Conservation (phyloP, 352 stramenopile genomes). For the Globisporangium irregulare region DNA sequence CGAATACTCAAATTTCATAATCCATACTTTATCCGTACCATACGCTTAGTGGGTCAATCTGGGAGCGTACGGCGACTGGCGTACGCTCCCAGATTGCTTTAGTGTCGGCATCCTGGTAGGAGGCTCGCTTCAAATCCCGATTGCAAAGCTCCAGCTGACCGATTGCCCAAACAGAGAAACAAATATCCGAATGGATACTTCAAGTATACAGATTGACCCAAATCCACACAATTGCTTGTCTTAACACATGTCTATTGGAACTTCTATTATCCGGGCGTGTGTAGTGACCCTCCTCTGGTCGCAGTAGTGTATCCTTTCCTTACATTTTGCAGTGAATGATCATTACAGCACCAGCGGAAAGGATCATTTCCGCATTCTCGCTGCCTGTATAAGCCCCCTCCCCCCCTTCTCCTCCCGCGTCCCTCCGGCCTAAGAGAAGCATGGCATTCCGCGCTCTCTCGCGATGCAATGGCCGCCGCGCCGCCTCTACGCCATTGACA, state of each 20-base stretch:
- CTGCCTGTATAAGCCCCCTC: neutral
- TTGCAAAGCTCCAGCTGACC: neutral
- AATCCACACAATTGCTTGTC: neutral
- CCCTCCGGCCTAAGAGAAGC: neutral
- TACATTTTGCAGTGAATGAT: neutral
- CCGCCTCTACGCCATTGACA: neutral
- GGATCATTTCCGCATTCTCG: conserved; percentile 9
- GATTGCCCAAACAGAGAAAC: conserved; percentile 3
- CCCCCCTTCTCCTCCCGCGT: too few relatives aligned
- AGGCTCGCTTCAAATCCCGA: neutral
- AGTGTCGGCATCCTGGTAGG: neutral
- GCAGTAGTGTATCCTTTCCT: conserved; percentile 2
- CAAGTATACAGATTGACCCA: neutral
- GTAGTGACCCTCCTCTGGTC: neutral
- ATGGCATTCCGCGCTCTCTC: conserved; percentile 7
- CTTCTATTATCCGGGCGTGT: neutral
- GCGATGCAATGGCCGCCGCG: neutral
- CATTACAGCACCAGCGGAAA: conserved; percentile 5
- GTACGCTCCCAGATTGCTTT: neutral
- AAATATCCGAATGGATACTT: neutral
- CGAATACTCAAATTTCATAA: neutral
- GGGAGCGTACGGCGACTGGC: neutral
- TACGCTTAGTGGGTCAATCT: neutral
- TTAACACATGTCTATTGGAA: neutral
- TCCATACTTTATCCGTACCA: neutral